Evolutionary conservation across 371 early-diverging fungal species (phyloP), one percentile per base, ranked within the genome.

Genomic region (Mortierella sp.): DNA sequence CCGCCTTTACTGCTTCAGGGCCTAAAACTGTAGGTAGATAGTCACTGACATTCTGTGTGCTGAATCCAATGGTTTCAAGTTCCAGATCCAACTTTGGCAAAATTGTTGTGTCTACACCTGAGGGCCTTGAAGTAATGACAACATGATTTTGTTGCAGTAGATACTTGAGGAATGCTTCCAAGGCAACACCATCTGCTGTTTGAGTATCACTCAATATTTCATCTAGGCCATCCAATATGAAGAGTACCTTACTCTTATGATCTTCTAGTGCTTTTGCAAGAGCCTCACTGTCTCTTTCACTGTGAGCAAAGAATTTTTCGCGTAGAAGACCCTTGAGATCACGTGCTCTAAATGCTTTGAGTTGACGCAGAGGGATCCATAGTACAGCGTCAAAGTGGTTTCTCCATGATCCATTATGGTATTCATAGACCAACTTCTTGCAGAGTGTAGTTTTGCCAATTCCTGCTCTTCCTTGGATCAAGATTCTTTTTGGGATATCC

Each of bases 331-430:
- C 43, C 2, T 43, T 9, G 16, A 43, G 10, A 0, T 10, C 9
- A 0, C 9, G 40, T 16, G 52, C 24, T 30, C 24, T 60, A 55
- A 22, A 55, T 28, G 16, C 67, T 45, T 37, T 66, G 30, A 72
- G 66, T 28, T 16, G 54, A 54, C 73, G 73, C 54, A 72, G 39
- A 54, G 73, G 73, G n/a, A 72, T 40, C 73, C 73, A 72, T 55
- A 72, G 57, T 8, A 72, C 47, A 16, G 55, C 54, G 18, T 72
- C 73, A 39, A 72, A 72, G 0, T 49, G 66, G 40, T 62, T 63
- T 24, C 11, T 51, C 73, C 73, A 73, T 12, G 54, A 35, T 45
- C 73, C 73, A 30, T 6, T 30, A 51, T 60, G 65, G 28, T 66
- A 61, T 26, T 0, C 26, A 30, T 66, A 52, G 11, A 72, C 66